Percentiles rank a stretch among this genome's conserved stretches.
phyloP scores from a whole-genome alignment of 768 basidiomycete genomes.

The Lentinula raphanica region DNA sequence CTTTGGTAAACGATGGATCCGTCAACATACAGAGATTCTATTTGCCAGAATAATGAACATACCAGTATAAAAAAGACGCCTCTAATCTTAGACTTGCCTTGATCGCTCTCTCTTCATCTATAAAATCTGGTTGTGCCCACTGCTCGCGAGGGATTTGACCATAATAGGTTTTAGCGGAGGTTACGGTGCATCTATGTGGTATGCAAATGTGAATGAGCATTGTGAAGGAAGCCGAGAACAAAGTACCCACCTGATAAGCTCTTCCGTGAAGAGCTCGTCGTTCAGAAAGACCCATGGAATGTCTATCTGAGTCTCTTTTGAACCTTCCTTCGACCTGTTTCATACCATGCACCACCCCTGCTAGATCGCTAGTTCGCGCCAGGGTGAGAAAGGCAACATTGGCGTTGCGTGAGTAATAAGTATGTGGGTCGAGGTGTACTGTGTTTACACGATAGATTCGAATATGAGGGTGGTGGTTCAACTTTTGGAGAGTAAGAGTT shows the following conservation, averaged over 20 bases:
- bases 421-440: neutral
- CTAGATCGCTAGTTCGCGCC: neutral
- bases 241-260: neutral
- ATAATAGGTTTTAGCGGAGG: neutral
- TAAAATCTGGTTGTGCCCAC: slow-evolving; percentile 1
- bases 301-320: slow-evolving; percentile 1
- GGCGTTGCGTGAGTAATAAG: neutral
- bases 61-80: slow-evolving; percentile 1
- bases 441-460: neutral
- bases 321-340: slow-evolving; percentile 2
- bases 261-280: neutral
- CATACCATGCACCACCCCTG: neutral
- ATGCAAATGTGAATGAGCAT: neutral
- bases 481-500: neutral
- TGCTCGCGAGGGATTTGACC: slow-evolving; percentile 4
- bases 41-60: neutral
- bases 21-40: neutral
- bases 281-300: slow-evolving; percentile 5
- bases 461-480: neutral
- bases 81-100: neutral
- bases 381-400: slow-evolving; percentile 1
- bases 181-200: slow-evolving; percentile 3
- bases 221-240: neutral
- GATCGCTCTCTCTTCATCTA: neutral
- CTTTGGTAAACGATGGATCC: neutral